phyloP scores from a whole-genome alignment of 1,139 yeast species.

The Suhomyces ambrosiae region DNA sequence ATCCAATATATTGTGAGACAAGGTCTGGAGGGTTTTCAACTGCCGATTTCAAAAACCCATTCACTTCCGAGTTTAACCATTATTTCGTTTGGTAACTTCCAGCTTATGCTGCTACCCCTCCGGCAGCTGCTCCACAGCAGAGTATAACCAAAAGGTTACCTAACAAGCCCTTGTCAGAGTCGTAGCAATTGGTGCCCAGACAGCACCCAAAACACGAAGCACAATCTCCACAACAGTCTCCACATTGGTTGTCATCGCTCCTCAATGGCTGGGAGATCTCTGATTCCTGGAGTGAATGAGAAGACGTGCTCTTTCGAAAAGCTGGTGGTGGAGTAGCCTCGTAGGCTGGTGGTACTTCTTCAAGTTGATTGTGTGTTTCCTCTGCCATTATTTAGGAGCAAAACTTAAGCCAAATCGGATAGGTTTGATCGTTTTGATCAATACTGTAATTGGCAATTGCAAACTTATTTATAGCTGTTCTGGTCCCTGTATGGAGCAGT shows the following conservation, averaged over 20 bases:
- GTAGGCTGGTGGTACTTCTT: conserved; percentile 16
- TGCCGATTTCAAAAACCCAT: no score
- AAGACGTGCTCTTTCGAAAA: conserved; percentile 9
- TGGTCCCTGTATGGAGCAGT: no score
- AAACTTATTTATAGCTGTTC: no score
- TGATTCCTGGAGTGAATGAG: conserved; percentile 23
- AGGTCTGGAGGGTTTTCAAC: no score
- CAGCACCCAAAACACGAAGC: conserved; percentile 23
- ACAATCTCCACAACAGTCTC: conserved; percentile 21
- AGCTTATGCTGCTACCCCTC: no score
- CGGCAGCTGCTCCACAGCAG: conserved; percentile 18
- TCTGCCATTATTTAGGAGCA: not conserved
- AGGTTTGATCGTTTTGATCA: no score
- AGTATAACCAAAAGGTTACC: conserved; percentile 17
- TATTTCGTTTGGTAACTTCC: no score
- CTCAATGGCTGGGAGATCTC: conserved; percentile 19
- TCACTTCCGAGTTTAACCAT: no score
- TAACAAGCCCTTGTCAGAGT: conserved; percentile 18
- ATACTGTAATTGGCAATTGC: no score
- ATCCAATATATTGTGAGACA: no score
- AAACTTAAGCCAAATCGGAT: no score
- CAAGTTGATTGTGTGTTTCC: not conserved
- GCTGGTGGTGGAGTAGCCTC: conserved; percentile 13
- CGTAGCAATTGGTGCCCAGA: conserved; percentile 19
- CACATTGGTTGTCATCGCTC: conserved; percentile 18